Evolutionary conservation across 805 yeast species (phyloP), one percentile per base, ranked within the genome.

Genomic region (Candida hispaniensis): DNA sequence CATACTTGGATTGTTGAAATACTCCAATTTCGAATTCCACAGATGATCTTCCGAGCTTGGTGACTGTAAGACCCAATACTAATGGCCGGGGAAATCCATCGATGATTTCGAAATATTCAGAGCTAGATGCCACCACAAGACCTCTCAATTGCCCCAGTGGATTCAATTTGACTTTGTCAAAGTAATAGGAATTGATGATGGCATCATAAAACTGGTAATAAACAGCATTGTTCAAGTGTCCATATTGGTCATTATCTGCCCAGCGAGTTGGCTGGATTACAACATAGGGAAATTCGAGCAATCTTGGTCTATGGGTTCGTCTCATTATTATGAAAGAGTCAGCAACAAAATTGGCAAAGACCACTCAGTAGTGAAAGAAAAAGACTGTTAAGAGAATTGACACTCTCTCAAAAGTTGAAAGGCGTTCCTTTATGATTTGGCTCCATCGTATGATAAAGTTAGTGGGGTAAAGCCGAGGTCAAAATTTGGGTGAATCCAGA

Each of bases 1-100:
- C 36, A 23, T 23, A 23, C n/a, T 32, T 22, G 16, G 28, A 13
- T 14, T 32, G 36, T 25, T 50, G 55, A 39, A 51, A 51, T 9
- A 51, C 47, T 3, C 47, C 56, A 23, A 49, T 47, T 33, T 49
- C 56, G 17, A 46, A 45, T 30, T 48, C 48, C 11, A 50, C 52
- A 10, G 49, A 46, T 22, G 44, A 34, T n/a, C 41, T 41, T 7
- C 54, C 54, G 0, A 51, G 43, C 27, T 47, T 47, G 14, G 28
- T 40, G 17, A 47, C 43, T 6, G 45, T 49, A 16, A 51, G 42
- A 12, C 55, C 55, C 5, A 51, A 36, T 2, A 40, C 41, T 11
- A 51, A 34, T 4, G 49, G 50, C 10, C 39, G 40, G 11, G 55
- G 55, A 39, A 47, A 51, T 4, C 55, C 55, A 14, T 44, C 44